Conservation (phyloP, 1,284 basidiomycete genomes). For the Mrakiaceae sp. region DNA sequence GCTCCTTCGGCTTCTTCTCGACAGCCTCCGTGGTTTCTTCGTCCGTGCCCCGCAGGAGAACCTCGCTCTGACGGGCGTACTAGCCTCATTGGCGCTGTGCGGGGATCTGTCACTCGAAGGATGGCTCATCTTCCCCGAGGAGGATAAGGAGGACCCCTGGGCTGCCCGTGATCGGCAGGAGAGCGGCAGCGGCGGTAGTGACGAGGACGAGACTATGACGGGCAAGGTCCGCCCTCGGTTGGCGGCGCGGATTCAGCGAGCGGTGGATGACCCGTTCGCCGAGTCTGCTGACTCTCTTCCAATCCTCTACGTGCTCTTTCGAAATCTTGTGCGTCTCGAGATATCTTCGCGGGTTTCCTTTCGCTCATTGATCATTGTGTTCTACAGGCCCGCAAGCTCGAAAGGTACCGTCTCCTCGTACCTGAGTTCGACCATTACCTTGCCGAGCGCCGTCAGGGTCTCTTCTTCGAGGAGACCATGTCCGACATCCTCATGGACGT, state of each 20-base stretch:
- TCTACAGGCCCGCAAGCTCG: conserved; percentile 41
- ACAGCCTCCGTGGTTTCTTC: conserved; percentile 65
- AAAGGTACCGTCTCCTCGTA: conserved; percentile 60
- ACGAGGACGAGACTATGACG: no score
- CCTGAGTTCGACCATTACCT: conserved; percentile 75
- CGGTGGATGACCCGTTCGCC: conserved; percentile 24
- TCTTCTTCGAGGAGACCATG: conserved; percentile 85
- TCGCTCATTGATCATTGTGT: conserved; percentile 19
- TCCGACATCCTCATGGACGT: conserved; percentile 67
- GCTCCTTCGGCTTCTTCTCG: conserved; percentile 58
- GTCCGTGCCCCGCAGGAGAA: conserved; percentile 75
- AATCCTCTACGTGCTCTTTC: conserved; percentile 63
- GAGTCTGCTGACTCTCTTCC: conserved; percentile 45
- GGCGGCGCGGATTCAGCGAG: no score
- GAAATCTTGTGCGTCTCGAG: conserved; percentile 49
- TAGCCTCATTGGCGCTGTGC: conserved; percentile 66
- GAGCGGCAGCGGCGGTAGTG: no score
- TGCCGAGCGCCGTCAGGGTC: conserved; percentile 70
- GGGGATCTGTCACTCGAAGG: conserved; percentile 75
- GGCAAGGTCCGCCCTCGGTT: no score
- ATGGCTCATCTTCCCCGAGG: conserved; percentile 48
- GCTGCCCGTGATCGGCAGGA: conserved; percentile 41
- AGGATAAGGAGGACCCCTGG: conserved; percentile 22
- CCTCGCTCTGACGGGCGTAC: conserved; percentile 69
- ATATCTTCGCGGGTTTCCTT: conserved; percentile 5